Evolutionary conservation across 176 grass and related monocot genomes (phyloP).

Genomic region (Cocos nucifera): DNA sequence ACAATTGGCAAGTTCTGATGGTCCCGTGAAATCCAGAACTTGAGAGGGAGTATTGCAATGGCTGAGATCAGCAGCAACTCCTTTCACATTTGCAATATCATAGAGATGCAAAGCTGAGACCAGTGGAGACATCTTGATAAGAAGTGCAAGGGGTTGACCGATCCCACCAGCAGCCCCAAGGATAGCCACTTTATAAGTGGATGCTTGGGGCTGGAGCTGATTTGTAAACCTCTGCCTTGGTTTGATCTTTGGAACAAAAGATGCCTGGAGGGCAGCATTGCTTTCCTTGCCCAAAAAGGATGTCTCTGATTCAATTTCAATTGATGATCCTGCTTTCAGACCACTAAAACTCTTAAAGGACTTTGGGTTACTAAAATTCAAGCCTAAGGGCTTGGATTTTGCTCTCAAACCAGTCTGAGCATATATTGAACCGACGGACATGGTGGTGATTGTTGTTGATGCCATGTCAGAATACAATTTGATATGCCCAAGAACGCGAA

Average conservation of each 20-base stretch:
- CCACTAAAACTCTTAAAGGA: neutral
- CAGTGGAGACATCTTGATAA: slow-evolving; percentile 8
- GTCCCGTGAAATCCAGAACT: slow-evolving; percentile 9
- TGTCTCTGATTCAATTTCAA: neutral
- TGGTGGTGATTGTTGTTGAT: neutral
- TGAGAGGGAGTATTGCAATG: slow-evolving; percentile 16
- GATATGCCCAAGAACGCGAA: no score
- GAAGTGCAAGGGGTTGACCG: slow-evolving; percentile 2
- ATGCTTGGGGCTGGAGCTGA: slow-evolving; percentile 2
- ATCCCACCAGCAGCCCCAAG: neutral
- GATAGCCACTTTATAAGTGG: slow-evolving; percentile 3
- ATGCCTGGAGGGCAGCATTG: neutral
- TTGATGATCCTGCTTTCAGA: neutral
- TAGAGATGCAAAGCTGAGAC: slow-evolving; percentile 9
- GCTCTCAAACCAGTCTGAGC: no score
- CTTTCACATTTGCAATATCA: slow-evolving; percentile 12
- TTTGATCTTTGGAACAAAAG: neutral
- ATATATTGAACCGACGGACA: neutral
- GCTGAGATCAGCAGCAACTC: slow-evolving; percentile 10
- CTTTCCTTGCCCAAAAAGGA: slow-evolving; percentile 7
- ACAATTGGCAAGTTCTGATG: slow-evolving; percentile 3
- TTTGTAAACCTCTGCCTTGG: neutral
- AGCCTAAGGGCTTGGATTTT: neutral
- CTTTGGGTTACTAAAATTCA: neutral
- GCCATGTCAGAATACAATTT: no score